Base-by-base conservation (phyloP, 2,329 filamentous ascomycete genomes). In the Sporothrix pallida region DNA sequence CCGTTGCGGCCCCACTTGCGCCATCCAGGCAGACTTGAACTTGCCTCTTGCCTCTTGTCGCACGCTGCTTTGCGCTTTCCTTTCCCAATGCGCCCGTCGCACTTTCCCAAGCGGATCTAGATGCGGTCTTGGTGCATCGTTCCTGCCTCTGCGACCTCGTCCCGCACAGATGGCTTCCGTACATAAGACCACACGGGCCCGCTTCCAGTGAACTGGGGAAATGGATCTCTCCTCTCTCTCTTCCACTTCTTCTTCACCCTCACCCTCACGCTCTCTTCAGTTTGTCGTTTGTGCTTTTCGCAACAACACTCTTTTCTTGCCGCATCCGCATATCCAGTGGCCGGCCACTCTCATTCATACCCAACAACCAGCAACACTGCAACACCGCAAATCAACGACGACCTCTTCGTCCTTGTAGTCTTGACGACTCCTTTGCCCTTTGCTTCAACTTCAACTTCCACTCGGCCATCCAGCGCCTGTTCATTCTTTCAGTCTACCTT, bases 331-430 rank as follows among this genome's bases (percentile, higher is more conserved):
- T 60, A 31, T 23, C 44, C 20, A 68, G 71, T 73, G 72, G 72
- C 72, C 68, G 72, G 72, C 72, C 72, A 73, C 72, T 73, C 72
- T 67, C 56, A 31, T 71, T 58, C 23, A 20, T 70, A 50, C 48
- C 48, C 67, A 54, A 52, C 48, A 69, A 26, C 26, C 67, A 69
- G 65, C 65, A 68, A 69, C 50, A 54, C 10, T 54, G 23, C 20
- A 69, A 48, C 31, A n/a, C 20, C 20, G 15, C 13, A 69, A 50
- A 31, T 42, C 26, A 42, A 56, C 70, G 48, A 50, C 46, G 56
- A 52, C 17, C 50, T 26, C 15, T 23, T 70, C 52, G 23, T 58
- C 67, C 54, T 69, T 46, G 37, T 26, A 26, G 48, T 68, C 50
- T 60, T 69, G 48, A 68, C 60, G 54, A 72, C 60, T 37, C 26